Evolutionary conservation across 1,284 basidiomycete species (phyloP).

Genomic region (Thelephora terrestris): DNA sequence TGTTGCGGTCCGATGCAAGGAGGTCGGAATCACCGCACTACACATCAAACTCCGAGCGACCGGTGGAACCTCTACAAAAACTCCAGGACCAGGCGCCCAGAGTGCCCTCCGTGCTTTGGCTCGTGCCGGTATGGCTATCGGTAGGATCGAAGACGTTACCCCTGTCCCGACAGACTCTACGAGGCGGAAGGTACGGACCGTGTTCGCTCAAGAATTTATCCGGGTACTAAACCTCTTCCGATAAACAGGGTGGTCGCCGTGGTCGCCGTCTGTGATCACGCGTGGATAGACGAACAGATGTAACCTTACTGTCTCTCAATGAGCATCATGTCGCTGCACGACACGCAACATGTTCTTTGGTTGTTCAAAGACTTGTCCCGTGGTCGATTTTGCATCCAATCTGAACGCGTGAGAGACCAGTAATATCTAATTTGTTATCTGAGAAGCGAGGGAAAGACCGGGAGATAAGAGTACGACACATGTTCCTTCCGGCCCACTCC

Average conservation of each 20-base stretch:
- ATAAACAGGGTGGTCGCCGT: constrained; percentile 90
- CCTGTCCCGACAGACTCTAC: constrained; percentile 97
- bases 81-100: constrained; percentile 97
- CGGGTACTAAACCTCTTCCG: background rate
- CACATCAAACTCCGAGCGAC: constrained; percentile 98
- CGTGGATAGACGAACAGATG: constrained; percentile 21
- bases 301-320: constrained; percentile 27
- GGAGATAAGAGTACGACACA: no score
- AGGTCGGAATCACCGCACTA: constrained; percentile 96
- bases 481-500: no score
- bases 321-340: constrained; percentile 61
- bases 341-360: constrained; percentile 61
- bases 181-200: constrained; percentile 72
- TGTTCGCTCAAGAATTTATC: background rate
- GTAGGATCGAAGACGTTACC: constrained; percentile 95
- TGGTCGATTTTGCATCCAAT: constrained; percentile 39
- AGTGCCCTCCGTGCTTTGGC: constrained; percentile 96
- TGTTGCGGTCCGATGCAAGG: constrained; percentile 92
- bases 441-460: no score
- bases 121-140: constrained; percentile 97
- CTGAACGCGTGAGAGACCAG: no score
- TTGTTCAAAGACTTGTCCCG: constrained; percentile 48
- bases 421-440: no score
- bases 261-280: constrained; percentile 86
- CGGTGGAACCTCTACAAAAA: constrained; percentile 98